Percentiles rank a stretch among this genome's conserved stretches.
Evolutionary conservation across 495 filamentous ascomycete species (phyloP).

Genomic region (Aspergillus nanangensis): DNA sequence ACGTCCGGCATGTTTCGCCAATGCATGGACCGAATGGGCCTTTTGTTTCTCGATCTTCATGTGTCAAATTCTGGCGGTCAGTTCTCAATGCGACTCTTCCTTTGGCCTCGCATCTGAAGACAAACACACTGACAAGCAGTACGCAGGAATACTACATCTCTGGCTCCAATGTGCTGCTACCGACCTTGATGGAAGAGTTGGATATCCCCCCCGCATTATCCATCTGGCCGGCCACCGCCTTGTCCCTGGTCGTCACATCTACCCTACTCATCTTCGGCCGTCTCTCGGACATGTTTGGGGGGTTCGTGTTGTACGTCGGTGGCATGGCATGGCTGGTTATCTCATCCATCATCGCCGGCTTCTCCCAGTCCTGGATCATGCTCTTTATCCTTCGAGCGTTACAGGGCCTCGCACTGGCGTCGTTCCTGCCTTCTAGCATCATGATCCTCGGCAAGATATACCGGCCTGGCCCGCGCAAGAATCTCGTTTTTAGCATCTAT

Average conservation of each 20-base stretch:
- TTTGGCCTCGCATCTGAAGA: background rate
- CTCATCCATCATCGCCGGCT: conserved; percentile 70
- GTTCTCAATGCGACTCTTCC: conserved; percentile 14
- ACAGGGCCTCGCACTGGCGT: conserved; percentile 74
- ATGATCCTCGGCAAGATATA: conserved; percentile 79
- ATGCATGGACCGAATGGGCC: conserved; percentile 55
- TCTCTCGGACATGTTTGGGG: conserved; percentile 73
- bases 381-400: conserved; percentile 73
- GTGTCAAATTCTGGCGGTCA: conserved; percentile 65
- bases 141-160: conserved; percentile 77
- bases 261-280: conserved; percentile 77
- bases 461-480: conserved; percentile 80
- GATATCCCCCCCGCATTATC: conserved; percentile 57
- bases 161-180: conserved; percentile 80
- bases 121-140: conserved; percentile 12
- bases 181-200: conserved; percentile 58
- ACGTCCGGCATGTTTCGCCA: conserved; percentile 61
- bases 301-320: conserved; percentile 62
- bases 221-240: conserved; percentile 78
- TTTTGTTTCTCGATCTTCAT: conserved; percentile 71
- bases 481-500: conserved; percentile 77
- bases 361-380: conserved; percentile 65
- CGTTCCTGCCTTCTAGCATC: conserved; percentile 71
- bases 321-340: conserved; percentile 69
- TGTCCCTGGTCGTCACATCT: conserved; percentile 67